A percentile compares a stretch with the other conserved stretches of the same genome.
These are phyloP conservation scores for Corynespora cassiicola DNA, from an alignment of 2,329 filamentous ascomycete species.

Conservation along the genomic window DNA sequence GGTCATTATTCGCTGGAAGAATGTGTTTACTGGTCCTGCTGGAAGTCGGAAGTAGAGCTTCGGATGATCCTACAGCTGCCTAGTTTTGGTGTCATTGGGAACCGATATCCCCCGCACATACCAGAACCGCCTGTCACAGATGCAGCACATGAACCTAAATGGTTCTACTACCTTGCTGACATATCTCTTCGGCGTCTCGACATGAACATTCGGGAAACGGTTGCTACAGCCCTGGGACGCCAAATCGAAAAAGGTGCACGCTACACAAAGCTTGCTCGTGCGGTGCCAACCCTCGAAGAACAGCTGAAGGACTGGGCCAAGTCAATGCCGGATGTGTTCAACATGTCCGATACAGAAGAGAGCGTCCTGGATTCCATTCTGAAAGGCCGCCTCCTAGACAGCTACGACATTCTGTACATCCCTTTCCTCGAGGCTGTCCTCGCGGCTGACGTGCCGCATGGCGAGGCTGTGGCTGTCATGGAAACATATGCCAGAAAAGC, in stretches of 20 bases:
- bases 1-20: conserved; percentile 8
- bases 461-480: neutral
- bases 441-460: neutral
- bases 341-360: conserved; percentile 3
- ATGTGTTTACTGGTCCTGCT: conserved; percentile 15
- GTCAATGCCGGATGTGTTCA: conserved; percentile 3
- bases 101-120: conserved; percentile 9
- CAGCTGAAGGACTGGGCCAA: conserved; percentile 4
- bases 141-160: neutral
- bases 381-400: conserved; percentile 6
- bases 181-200: conserved; percentile 11
- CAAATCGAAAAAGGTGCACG: neutral
- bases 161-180: conserved; percentile 17
- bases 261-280: neutral
- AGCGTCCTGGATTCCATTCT: conserved; percentile 4
- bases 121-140: conserved; percentile 2
- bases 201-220: conserved; percentile 1
- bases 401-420: conserved; percentile 5
- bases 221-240: neutral
- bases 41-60: conserved; percentile 17
- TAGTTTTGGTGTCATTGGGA: conserved; percentile 3
- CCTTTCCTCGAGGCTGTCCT: conserved; percentile 2
- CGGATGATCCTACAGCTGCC: neutral
- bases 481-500: conserved; percentile 2
- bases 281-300: neutral